Percentiles rank a stretch among this genome's conserved stretches.
Conservation (phyloP, 768 basidiomycete species). For the Lentinula guzmanii region DNA sequence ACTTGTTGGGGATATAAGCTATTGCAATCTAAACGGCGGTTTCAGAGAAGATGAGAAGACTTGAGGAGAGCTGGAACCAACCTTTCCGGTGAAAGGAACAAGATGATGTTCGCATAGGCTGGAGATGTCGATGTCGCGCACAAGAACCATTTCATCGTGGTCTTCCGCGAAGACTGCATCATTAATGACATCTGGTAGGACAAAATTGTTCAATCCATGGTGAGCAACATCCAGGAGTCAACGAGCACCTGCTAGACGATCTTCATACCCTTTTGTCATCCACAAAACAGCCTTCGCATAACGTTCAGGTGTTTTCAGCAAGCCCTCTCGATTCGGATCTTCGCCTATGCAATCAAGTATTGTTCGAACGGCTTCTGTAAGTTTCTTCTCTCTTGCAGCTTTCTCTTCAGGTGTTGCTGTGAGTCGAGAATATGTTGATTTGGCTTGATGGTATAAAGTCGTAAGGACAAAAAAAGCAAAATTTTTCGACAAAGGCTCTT, state of each 20-base stretch:
- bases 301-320: constrained; percentile 86
- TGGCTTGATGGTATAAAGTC: constrained; percentile 45
- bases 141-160: constrained; percentile 99
- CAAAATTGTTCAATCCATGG: constrained; percentile 7
- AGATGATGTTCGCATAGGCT: constrained; percentile 98
- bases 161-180: constrained; percentile 98
- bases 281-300: constrained; percentile 97
- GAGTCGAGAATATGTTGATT: constrained; percentile 81
- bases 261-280: constrained; percentile 99
- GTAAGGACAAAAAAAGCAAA: not conserved
- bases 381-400: constrained; percentile 63
- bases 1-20: constrained; percentile 93
- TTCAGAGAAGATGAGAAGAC: constrained; percentile 1
- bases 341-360: constrained; percentile 97
- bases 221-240: constrained; percentile 12
- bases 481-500: not conserved
- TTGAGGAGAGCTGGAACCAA: constrained; percentile 26
- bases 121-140: constrained; percentile 94
- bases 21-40: constrained; percentile 74
- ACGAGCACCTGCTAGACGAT: constrained; percentile 73
- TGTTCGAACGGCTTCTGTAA: constrained; percentile 81
- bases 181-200: constrained; percentile 84
- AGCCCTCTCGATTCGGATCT: constrained; percentile 92
- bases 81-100: constrained; percentile 97
- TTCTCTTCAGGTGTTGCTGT: constrained; percentile 75